Base-by-base conservation (phyloP, 345 rosid genomes). In the Eutrema heterophyllum region DNA sequence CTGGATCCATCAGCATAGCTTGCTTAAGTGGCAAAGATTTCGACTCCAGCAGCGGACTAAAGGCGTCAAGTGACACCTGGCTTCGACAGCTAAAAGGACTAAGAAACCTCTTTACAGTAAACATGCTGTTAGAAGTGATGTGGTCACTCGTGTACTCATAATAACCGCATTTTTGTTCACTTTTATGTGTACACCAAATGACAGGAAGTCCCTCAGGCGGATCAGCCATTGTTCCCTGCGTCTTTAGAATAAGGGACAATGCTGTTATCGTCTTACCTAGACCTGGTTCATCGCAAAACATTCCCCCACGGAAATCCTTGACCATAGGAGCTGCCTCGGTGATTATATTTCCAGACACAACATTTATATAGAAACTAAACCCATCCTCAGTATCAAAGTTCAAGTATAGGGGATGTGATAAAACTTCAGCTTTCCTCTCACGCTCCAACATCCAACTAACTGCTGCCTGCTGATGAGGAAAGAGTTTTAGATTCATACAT, bases 251-350 rank as follows among this genome's bases (percentile, higher is more conserved):
- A 67, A 94, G 89, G 65, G 99, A 86, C 9, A 94, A 87, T 41
- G 97, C 88, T 78, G 99, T 92, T 64, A 94, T 80, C 24, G 99
- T 94, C 83, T 94, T 94, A 74, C 99, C 99, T 59, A 94, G 81
- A 71, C 99, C 99, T 72, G 99, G 99, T 81, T 94, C 99, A 81
- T 94, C 98, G 76, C 98, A 94, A 80, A 94, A 89, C 97, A 94
- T 83, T 74, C 97, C 98, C 58, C 98, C 98, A 66, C 75, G 84
- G 65, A 94, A 94, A 81, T 91, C 98, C 77, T 78, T 85, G 33
- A 91, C 68, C 27, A 82, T 77, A n/a, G 97, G 98, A 74, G 81
- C 87, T 39, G 65, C 60, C 64, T 83, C 97, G 67, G 83, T 59
- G 74, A 79, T 82, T 72, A 95, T 70, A 71, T 84, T 85, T 64